Evolutionary conservation across 768 basidiomycete species (phyloP), one percentile per base, ranked within the genome.

Genomic region (Boletus rubroflammeus): DNA sequence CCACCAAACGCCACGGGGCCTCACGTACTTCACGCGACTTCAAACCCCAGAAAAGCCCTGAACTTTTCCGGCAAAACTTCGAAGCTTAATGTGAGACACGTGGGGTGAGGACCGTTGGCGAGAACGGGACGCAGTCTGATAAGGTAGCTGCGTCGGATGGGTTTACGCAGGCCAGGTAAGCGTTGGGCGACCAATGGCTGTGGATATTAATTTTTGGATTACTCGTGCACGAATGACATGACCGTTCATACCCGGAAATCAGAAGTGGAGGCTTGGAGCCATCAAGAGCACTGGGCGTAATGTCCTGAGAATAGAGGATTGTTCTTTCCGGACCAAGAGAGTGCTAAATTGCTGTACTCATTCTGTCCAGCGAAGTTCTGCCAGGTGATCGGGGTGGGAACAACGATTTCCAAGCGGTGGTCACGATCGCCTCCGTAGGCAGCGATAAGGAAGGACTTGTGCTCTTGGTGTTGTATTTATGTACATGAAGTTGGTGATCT

Each of bases 231-330:
- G n/a, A 46, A 47, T 59, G 34, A 48, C 40, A 44, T 40, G 11
- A 38, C 26, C 34, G 41, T 53, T 68, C 67, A 69, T 67, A 45
- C 50, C 59, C 67, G 65, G 54, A 56, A 29, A 66, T 59, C 59
- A 55, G 59, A 28, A 41, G 28, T 40, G 26, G 35, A 39, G 43
- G 38, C 44, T 47, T 36, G 23, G 36, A 21, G 36, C 21, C 25
- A 50, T 47, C 14, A 23, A 51, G 34, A 52, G 40, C 29, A 52
- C 8, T 2, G 19, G 48, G 55, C 44, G 44, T 63, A 45, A 54
- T 54, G 35, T 41, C 38, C 28, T 39, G 42, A 45, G 47, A 49
- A 44, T 13, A 48, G 23, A 35, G 45, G 21, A 31, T 23, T 21
- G 40, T 46, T 10, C 31, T 29, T 48, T 43, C 28, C 28, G 36